These are phyloP conservation scores for Geum urbanum DNA, from an alignment of 306 rosid genomes.

Conservation along the genomic window DNA sequence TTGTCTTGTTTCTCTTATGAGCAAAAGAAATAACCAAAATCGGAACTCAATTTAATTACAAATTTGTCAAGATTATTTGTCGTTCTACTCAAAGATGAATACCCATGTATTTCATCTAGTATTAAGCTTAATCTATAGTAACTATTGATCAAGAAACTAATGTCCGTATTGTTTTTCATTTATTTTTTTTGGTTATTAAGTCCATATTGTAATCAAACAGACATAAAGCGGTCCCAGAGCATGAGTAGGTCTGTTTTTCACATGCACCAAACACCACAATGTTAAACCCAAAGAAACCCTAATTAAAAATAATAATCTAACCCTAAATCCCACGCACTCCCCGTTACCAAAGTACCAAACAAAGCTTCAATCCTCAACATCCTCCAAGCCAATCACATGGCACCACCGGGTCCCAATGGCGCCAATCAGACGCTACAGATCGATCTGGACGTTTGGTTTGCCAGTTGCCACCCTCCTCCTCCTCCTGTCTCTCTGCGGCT, in stretches of 20 bases:
- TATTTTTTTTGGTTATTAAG: too few species aligned
- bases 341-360: background rate
- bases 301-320: background rate
- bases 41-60: too few species aligned
- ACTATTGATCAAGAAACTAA: too few species aligned
- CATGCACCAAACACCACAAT: background rate
- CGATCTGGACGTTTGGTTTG: too few species aligned
- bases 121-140: too few species aligned
- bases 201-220: background rate
- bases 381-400: slow-evolving; percentile 7
- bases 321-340: background rate
- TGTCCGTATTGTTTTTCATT: too few species aligned
- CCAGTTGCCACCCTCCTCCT: too few species aligned
- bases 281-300: background rate
- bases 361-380: background rate
- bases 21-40: too few species aligned
- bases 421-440: background rate
- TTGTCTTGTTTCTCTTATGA: too few species aligned
- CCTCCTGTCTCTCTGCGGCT: background rate
- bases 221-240: background rate
- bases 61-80: too few species aligned
- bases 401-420: slow-evolving; percentile 2
- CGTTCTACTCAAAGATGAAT: too few species aligned
- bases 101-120: too few species aligned
- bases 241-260: slow-evolving; percentile 11